phyloP scores from a whole-genome alignment of 805 yeast genomes.

The Schwanniomyces polymorphus region DNA sequence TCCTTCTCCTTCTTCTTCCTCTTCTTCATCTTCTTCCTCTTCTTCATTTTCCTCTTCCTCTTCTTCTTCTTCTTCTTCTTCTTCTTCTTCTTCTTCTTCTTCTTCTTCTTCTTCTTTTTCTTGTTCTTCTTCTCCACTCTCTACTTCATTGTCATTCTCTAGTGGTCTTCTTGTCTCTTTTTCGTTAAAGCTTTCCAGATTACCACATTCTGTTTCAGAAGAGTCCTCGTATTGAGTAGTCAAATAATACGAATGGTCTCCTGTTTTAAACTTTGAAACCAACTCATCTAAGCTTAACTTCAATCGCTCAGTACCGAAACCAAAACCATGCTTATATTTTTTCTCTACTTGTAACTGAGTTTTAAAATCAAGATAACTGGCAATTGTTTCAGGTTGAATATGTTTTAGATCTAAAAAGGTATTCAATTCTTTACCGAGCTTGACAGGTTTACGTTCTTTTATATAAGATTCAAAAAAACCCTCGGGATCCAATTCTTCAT shows the following conservation, averaged over 20 bases:
- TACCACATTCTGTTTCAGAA: not conserved
- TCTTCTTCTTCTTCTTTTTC: constrained; percentile 4
- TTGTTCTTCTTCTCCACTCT: constrained; percentile 7
- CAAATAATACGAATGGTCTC: constrained; percentile 52
- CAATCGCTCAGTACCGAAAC: constrained; percentile 57
- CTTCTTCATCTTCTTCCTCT: constrained; percentile 9
- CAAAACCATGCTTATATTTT: constrained; percentile 62
- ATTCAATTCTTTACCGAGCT: constrained; percentile 16
- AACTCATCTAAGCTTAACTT: constrained; percentile 53
- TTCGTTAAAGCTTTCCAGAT: constrained; percentile 6
- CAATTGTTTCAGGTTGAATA: constrained; percentile 37
- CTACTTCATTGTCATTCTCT: constrained; percentile 12
- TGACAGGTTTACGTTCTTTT: constrained; percentile 48
- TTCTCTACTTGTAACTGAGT: constrained; percentile 55
- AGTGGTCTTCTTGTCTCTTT: constrained; percentile 11
- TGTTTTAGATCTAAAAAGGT: constrained; percentile 35
- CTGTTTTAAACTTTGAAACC: constrained; percentile 38
- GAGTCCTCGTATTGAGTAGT: constrained; percentile 65
- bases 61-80: constrained; percentile 11
- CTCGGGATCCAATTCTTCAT: not conserved
- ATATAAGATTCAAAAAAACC: constrained; percentile 43
- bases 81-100: constrained; percentile 9
- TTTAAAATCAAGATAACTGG: constrained; percentile 33
- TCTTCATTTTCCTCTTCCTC: constrained; percentile 13
- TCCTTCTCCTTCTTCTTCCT: constrained; percentile 7